Base-by-base conservation (phyloP, 163 green algal species). In the Prototheca wickerhamii region DNA sequence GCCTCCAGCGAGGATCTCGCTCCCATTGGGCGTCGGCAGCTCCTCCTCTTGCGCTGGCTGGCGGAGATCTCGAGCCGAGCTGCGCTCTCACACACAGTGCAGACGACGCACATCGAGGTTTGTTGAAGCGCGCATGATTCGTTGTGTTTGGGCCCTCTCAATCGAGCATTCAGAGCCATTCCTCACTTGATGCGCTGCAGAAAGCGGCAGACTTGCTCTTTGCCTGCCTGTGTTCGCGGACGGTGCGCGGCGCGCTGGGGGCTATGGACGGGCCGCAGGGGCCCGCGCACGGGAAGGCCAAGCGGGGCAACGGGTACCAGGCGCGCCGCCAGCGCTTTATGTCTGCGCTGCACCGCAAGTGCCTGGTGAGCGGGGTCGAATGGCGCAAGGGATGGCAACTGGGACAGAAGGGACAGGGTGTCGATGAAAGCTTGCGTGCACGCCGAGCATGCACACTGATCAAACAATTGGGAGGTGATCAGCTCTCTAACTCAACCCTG, bases 281-380 rank as follows among this genome's bases (percentile, higher is more conserved):
- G 67, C 26, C 35, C 66, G 28, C 65, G 53, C 2, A 32, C 33
- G 23, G 54, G 49, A 18, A 52, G 57, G 21, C 28, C 72, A 8
- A 65, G 37, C 25, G 65, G 52, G 40, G 61, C 29, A 3, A 35
- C 71, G 52, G 67, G 56, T 42, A 70, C 52, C 84, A 96, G 71
- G 74, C 73, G 4, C 77, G 82, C 60, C 65, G 70, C 6, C 55
- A 73, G 58, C 73, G 87, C 21, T 92, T 92, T 62, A 33, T 96
- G 33, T 68, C 72, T 0, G 76, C 77, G 6, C 62, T 95, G 35
- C 58, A 50, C 2, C 57, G 61, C 57, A 46, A 60, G 23, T 75
- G 62, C 49, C 33, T 72, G 63, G 50, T 60, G 44, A 12, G 44
- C 34, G n/a, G n/a, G 1, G 4, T 20, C n/a, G 40, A 55, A 6